Conservation (phyloP, 2,329 filamentous ascomycete species). For the Microdochium bolleyi region DNA sequence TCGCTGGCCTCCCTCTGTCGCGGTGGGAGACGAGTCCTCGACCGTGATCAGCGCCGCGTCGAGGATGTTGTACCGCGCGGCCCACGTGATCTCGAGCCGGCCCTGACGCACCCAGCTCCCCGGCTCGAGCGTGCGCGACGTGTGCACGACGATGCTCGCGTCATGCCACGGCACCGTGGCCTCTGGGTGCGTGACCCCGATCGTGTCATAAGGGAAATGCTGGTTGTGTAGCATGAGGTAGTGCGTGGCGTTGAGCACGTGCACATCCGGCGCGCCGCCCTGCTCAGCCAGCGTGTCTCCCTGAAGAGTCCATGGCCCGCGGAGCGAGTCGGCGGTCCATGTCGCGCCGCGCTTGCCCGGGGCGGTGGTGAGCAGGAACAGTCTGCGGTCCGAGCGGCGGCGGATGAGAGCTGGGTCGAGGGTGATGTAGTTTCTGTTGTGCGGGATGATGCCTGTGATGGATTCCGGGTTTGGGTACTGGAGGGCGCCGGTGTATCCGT, state of each 20-base stretch:
- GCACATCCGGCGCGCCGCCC: constrained; percentile 47
- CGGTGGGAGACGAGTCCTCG: constrained; percentile 6
- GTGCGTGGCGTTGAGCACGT: constrained; percentile 19
- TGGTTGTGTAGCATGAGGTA: constrained; percentile 14
- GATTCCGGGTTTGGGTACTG: background rate
- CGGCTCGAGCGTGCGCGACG: constrained; percentile 11
- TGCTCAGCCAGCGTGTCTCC: constrained; percentile 28
- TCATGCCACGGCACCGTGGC: constrained; percentile 7
- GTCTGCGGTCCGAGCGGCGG: constrained; percentile 10
- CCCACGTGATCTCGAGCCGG: constrained; percentile 12
- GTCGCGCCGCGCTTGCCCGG: constrained; percentile 25
- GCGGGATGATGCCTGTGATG: background rate
- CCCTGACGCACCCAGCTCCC: constrained; percentile 9
- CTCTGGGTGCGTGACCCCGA: constrained; percentile 9
- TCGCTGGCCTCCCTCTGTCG: constrained; percentile 6
- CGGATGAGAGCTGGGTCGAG: constrained; percentile 12
- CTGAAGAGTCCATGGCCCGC: constrained; percentile 12
- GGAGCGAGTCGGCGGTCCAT: constrained; percentile 12
- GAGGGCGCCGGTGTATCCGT: background rate
- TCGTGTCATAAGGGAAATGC: constrained; percentile 9
- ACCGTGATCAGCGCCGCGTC: constrained; percentile 11
- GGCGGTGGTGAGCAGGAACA: constrained; percentile 13
- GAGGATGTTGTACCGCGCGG: constrained; percentile 12
- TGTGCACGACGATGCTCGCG: constrained; percentile 8
- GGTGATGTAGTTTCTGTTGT: constrained; percentile 2